A percentile compares a stretch with the other conserved stretches of the same genome.
Evolutionary conservation across 2,329 filamentous ascomycete genomes (phyloP).

Genomic region (Coniochaeta sp.): DNA sequence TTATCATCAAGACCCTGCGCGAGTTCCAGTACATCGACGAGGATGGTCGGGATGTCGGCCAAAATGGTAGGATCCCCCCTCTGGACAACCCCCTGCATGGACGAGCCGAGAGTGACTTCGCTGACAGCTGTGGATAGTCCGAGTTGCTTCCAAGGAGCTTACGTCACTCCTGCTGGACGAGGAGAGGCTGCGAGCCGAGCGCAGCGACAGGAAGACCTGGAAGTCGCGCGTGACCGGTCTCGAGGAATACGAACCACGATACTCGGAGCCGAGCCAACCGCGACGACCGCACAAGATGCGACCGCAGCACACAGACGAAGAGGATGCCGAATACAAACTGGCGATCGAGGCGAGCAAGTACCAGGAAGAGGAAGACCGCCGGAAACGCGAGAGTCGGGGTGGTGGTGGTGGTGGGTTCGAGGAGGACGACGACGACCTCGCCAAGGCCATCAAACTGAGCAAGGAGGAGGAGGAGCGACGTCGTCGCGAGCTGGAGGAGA

Average conservation of each 20-base stretch:
- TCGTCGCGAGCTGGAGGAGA: constrained; percentile 77
- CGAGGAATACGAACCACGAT: constrained; percentile 63
- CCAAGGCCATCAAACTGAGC: constrained; percentile 91
- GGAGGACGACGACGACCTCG: constrained; percentile 75
- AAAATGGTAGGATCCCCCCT: constrained; percentile 64
- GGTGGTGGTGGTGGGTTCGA: constrained; percentile 31
- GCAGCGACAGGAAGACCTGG: constrained; percentile 88
- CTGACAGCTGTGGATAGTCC: constrained; percentile 52
- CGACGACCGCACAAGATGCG: constrained; percentile 38
- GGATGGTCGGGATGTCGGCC: constrained; percentile 88
- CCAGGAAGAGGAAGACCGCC: constrained; percentile 85
- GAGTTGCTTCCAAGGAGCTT: constrained; percentile 91
- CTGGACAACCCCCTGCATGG: neutral
- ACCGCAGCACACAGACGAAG: constrained; percentile 58
- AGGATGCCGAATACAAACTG: constrained; percentile 83
- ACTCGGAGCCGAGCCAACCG: constrained; percentile 30
- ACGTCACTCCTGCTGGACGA: constrained; percentile 90
- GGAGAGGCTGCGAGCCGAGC: constrained; percentile 81
- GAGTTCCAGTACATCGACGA: constrained; percentile 97
- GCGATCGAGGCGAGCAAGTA: constrained; percentile 93
- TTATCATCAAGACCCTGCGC: constrained; percentile 96
- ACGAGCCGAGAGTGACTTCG: constrained; percentile 5
- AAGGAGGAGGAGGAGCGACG: constrained; percentile 90
- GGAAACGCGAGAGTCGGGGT: constrained; percentile 59
- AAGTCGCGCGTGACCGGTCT: constrained; percentile 93